Conservation (phyloP, 1,139 yeast genomes). For the Saccharomyces hybrid region DNA sequence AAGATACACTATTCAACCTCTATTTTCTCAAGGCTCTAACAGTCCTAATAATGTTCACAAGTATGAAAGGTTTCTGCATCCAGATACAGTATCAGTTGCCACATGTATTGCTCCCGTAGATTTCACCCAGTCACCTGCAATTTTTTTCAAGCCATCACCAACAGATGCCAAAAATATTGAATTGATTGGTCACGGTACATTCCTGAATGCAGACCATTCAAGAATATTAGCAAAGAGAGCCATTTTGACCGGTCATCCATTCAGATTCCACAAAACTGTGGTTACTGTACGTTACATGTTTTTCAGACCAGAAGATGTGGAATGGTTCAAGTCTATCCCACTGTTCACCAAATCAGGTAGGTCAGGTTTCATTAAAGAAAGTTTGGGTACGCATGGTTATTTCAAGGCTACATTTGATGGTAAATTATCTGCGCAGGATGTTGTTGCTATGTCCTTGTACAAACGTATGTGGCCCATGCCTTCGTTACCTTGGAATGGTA, state of each 20-base stretch:
- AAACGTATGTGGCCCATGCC: constrained; percentile 84
- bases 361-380: constrained; percentile 87
- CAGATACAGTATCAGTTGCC: constrained; percentile 69
- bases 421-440: constrained; percentile 83
- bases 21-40: constrained; percentile 73
- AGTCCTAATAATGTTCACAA: constrained; percentile 82
- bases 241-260: constrained; percentile 87
- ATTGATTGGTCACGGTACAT: constrained; percentile 83
- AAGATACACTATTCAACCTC: constrained; percentile 75
- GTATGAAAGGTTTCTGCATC: constrained; percentile 75
- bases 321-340: constrained; percentile 87
- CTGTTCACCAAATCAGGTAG: constrained; percentile 88
- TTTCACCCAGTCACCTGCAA: constrained; percentile 76
- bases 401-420: constrained; percentile 95
- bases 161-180: constrained; percentile 44
- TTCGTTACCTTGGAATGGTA: constrained; percentile 31
- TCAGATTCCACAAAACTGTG: constrained; percentile 86
- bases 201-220: constrained; percentile 76
- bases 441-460: constrained; percentile 88
- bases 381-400: constrained; percentile 97
- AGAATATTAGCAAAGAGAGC: constrained; percentile 84
- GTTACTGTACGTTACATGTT: constrained; percentile 97
- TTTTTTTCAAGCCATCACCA: constrained; percentile 49
- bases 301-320: constrained; percentile 83
- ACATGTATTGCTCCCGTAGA: constrained; percentile 86